Base-by-base conservation (phyloP, 2,329 filamentous ascomycete genomes). In the Pseudohalonectria lignicola region DNA sequence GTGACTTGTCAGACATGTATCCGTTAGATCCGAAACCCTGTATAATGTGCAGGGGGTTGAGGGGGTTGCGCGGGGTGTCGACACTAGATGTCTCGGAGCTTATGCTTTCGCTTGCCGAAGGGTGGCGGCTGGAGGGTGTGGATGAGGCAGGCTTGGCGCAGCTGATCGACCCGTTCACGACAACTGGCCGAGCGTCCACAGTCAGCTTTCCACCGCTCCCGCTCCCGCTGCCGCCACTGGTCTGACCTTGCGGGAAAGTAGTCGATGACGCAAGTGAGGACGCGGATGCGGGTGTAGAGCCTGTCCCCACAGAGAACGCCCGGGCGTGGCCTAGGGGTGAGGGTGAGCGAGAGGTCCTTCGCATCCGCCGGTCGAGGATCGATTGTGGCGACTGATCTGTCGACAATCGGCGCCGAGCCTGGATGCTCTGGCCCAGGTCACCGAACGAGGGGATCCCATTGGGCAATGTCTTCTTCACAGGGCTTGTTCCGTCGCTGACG, bases 361-460 rank as follows among this genome's bases (percentile, higher is more conserved):
- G 64, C 53, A 74, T 72, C 29, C 69, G 57, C 18, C 67, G 61
- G 39, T 75, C 70, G 6, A 75, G 56, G 18, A 74, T 62, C 10
- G 65, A 63, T 47, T 73, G 71, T 0, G 71, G 67, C 4, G 68
- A 53, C 43, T 74, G 67, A 32, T 75, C 72, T 2, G 69, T 69
- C 1, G 72, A 75, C 10, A 69, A 51, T 11, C 69, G 60, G 21
- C 66, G 61, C 30, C 67, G 60, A 19, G 55, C 59, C 19, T 63
- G 58, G 21, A 52, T 52, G 3, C 57, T 59, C 23, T 57, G 53
- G 2, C 58, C 57, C 11, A 69, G 42, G 39, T 76, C 71, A 2
- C 67, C 69, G 47, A 71, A 66, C 7, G 65, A 60, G 34, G 54
- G 54, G 23, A 71, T 54, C 11, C 58, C 62, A 40, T 59, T 64